A percentile compares a stretch with the other conserved stretches of the same genome.
Evolutionary conservation across 1,139 yeast genomes (phyloP).

Genomic region (Diutina sp.): DNA sequence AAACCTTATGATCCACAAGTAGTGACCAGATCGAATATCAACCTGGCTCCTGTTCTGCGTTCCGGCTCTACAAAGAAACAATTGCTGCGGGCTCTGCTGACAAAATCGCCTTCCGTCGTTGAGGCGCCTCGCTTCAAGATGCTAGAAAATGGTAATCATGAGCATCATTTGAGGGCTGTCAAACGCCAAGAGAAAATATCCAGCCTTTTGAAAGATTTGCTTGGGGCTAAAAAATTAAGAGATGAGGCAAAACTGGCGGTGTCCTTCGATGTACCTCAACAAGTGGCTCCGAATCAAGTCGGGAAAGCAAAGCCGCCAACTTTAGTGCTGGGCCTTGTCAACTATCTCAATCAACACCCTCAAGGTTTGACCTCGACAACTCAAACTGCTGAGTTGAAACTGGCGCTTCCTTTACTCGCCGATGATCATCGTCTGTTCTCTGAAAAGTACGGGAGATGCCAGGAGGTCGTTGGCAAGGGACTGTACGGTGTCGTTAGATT

Average conservation of each 20-base stretch:
- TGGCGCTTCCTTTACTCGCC: not conserved
- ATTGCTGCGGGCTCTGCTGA: not conserved
- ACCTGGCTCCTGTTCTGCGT: not conserved
- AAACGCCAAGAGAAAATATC: slow-evolving; percentile 82
- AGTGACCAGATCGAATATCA: not conserved
- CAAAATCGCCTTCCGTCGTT: not conserved
- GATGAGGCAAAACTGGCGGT: slow-evolving; percentile 78
- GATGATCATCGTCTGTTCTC: slow-evolving; percentile 29
- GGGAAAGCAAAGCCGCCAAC: slow-evolving; percentile 47
- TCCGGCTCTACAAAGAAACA: not conserved
- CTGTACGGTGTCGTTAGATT: slow-evolving; percentile 36
- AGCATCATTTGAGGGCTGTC: slow-evolving; percentile 64
- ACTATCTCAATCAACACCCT: not conserved
- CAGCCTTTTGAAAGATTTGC: slow-evolving; percentile 73
- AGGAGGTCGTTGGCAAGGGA: slow-evolving; percentile 36
- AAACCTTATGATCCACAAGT: not conserved
- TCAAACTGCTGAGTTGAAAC: not conserved
- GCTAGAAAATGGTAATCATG: slow-evolving; percentile 60
- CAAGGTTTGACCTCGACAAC: not conserved
- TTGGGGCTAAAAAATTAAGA: slow-evolving; percentile 70
- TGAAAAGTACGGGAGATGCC: slow-evolving; percentile 37
- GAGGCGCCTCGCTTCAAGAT: slow-evolving; percentile 28
- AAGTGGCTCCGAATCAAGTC: slow-evolving; percentile 5
- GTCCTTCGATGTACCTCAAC: slow-evolving; percentile 37
- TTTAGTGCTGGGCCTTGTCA: slow-evolving; percentile 25